Conservation (phyloP, 2,329 filamentous ascomycete species). For the Fusarium pseudonygamai region DNA sequence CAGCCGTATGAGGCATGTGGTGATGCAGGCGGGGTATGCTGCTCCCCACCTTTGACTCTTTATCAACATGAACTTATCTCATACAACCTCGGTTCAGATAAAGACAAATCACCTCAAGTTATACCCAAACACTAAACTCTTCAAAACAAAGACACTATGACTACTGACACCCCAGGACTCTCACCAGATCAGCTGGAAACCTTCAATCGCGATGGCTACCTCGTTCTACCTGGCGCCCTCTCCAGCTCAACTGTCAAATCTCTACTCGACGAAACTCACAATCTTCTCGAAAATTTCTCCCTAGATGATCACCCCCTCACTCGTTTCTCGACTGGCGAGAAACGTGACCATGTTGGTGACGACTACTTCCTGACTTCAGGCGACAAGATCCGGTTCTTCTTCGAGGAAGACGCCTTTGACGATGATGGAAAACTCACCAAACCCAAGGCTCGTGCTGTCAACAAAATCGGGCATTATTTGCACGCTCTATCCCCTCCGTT, state of each 20-base stretch:
- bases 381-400: conserved; percentile 96
- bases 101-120: background rate
- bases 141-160: conserved; percentile 11
- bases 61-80: conserved; percentile 18
- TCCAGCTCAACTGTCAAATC: conserved; percentile 69
- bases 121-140: too few relatives aligned
- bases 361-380: conserved; percentile 91
- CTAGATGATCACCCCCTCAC: conserved; percentile 92
- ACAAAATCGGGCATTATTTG: conserved; percentile 85
- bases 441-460: conserved; percentile 86
- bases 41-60: conserved; percentile 29
- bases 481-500: conserved; percentile 76
- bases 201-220: conserved; percentile 88
- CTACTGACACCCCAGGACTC: conserved; percentile 60
- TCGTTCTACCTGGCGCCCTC: conserved; percentile 84
- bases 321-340: conserved; percentile 87
- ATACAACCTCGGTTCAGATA: conserved; percentile 17
- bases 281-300: conserved; percentile 78
- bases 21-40: conserved; percentile 34
- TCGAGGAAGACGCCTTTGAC: conserved; percentile 92
- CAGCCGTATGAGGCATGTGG: conserved; percentile 13
- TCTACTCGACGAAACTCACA: conserved; percentile 78
- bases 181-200: conserved; percentile 74
- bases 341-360: conserved; percentile 83
- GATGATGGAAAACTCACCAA: conserved; percentile 71